Base-by-base conservation (phyloP, 345 rosid species). In the Punica granatum region DNA sequence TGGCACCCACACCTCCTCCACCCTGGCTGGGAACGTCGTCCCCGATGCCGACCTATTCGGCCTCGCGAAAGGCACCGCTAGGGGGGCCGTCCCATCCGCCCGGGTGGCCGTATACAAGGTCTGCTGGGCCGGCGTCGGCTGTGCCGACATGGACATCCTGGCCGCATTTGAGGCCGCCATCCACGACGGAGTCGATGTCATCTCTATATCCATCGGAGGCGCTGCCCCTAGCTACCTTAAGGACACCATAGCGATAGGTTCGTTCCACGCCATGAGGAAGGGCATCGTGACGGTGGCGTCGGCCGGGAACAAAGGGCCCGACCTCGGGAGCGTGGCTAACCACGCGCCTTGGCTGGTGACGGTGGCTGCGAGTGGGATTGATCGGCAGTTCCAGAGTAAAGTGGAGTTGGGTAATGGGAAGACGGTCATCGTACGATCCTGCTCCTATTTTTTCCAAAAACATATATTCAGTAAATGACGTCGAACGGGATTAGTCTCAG, bases 271-370 rank as follows among this genome's bases (percentile, higher is more conserved):
- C 48, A 64, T 80, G 75, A 87, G 79, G 79, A 87, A 82, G 65
- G 96, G 98, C n/a, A 87, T 93, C 59, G 49, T 89, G 4, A 90
- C 96, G 7, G 90, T 78, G 71, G 84, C 87, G 6, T 88, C 98
- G 0, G 96, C 88, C 25, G 98, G 98, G 3, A 93, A 93, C 60
- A 72, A 81, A 19, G 98, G 97, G 11, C 97, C 98, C 0, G 64
- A 46, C 44, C 41, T 74, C 28, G 86, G 72, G 3, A 70, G 72
- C 2, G 82, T 93, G 8, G 72, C 75, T 10, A 93, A 93, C 79
- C 87, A 86, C 43, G 92, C 96, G 8, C 98, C 98, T 2, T 93
- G 97, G 98, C 71, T 90, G 18, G 21, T 93, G 65, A 93, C 98
- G 0, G 97, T 87, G 37, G 98, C 90, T 0, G 98, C 98, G 15